A percentile compares a stretch with the other conserved stretches of the same genome.
phyloP scores from a whole-genome alignment of 2,329 filamentous ascomycete species.

The Exophiala alcalophila region DNA sequence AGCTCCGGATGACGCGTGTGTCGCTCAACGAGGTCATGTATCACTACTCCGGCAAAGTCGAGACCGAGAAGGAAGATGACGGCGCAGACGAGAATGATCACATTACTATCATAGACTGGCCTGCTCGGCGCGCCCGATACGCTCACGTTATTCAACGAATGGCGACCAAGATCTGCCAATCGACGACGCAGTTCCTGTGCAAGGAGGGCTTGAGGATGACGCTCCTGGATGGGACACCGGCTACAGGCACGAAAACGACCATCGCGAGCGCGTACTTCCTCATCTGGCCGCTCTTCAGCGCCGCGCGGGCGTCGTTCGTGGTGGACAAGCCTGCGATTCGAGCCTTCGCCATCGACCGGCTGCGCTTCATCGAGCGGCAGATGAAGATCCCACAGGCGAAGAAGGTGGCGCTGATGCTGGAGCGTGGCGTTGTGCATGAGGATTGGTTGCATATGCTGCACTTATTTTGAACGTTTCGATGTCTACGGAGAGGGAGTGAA shows the following conservation, averaged over 20 bases:
- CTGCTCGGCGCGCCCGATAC: neutral
- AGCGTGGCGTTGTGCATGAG: slow-evolving; percentile 6
- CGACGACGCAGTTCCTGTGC: slow-evolving; percentile 6
- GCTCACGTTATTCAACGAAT: slow-evolving; percentile 3
- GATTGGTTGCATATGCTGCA: slow-evolving; percentile 19
- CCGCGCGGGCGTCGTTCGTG: slow-evolving; percentile 2
- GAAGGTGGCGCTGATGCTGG: slow-evolving; percentile 8
- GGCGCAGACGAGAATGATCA: too few relatives aligned
- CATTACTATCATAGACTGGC: neutral
- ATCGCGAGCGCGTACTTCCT: slow-evolving; percentile 14
- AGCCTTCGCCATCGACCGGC: slow-evolving; percentile 7
- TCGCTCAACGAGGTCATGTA: slow-evolving; percentile 19
- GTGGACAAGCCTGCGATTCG: neutral
- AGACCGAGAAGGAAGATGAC: too few relatives aligned
- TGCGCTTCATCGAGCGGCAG: slow-evolving; percentile 12
- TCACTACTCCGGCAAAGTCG: neutral
- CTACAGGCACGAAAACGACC: neutral
- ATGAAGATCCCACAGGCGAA: slow-evolving; percentile 16
- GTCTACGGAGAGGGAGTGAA: too few relatives aligned
- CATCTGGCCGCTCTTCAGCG: slow-evolving; percentile 18
- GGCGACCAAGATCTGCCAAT: slow-evolving; percentile 16
- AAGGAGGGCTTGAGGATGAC: too few relatives aligned
- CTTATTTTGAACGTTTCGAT: slow-evolving; percentile 16
- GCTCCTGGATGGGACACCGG: too few relatives aligned
- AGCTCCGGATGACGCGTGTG: slow-evolving; percentile 30